A percentile compares a stretch with the other conserved stretches of the same genome.
phyloP scores from a whole-genome alignment of 192 early-diverging fungal genomes.

The Helicostylum pulchrum region DNA sequence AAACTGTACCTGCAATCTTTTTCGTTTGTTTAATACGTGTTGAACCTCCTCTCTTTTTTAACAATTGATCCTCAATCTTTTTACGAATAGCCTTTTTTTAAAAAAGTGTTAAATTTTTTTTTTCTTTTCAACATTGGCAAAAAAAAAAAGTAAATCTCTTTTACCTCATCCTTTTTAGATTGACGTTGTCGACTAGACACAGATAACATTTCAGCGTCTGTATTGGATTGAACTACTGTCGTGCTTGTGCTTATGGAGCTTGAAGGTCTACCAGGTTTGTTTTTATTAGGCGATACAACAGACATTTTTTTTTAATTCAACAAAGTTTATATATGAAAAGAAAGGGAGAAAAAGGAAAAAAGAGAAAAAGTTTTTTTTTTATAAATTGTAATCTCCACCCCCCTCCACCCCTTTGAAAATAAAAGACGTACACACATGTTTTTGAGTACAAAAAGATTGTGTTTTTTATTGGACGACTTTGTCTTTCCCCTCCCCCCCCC shows the following conservation, averaged over 20 bases:
- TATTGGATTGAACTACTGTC: neutral
- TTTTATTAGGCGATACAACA: neutral
- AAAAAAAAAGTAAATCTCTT: neutral
- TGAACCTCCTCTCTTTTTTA: constrained; percentile 51
- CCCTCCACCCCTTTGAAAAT: too few relatives aligned
- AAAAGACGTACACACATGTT: too few relatives aligned
- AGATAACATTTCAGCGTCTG: constrained; percentile 7
- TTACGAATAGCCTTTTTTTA: constrained; percentile 59
- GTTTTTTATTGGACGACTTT: too few relatives aligned
- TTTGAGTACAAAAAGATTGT: too few relatives aligned
- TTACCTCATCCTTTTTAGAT: constrained; percentile 46
- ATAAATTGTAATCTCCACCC: too few relatives aligned
- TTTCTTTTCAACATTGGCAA: neutral
- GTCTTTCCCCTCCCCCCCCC: too few relatives aligned
- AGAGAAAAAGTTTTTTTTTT: neutral
- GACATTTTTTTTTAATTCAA: neutral
- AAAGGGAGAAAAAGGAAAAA: neutral
- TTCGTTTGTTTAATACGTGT: constrained; percentile 28
- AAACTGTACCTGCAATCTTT: constrained; percentile 78
- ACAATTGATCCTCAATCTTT: constrained; percentile 72
- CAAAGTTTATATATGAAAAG: neutral
- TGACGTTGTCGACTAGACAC: constrained; percentile 36
- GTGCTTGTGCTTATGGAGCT: constrained; percentile 3
- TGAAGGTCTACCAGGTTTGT: constrained; percentile 12
- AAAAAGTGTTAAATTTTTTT: neutral